These are phyloP conservation scores for Lachnellula hyalina DNA, from an alignment of 2,329 filamentous ascomycete genomes.

Conservation along the genomic window DNA sequence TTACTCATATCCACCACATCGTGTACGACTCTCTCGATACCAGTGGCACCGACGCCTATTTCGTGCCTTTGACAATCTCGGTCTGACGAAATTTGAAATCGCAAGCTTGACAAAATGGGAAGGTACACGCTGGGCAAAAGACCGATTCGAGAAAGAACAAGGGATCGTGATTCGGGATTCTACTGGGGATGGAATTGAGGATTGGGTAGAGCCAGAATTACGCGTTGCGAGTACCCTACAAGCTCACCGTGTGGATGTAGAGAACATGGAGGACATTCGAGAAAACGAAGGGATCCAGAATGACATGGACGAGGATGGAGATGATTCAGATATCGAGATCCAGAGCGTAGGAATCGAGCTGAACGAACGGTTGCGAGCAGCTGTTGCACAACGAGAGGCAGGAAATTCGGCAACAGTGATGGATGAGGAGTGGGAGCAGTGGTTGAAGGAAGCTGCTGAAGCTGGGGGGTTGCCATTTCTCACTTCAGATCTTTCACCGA, in stretches of 20 bases:
- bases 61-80: constrained; percentile 65
- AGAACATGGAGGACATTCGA: constrained; percentile 34
- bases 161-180: constrained; percentile 66
- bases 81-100: constrained; percentile 66
- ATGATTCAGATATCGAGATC: constrained; percentile 49
- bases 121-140: constrained; percentile 76
- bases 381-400: constrained; percentile 57
- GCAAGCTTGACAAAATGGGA: constrained; percentile 73
- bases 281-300: constrained; percentile 28
- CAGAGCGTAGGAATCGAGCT: constrained; percentile 56
- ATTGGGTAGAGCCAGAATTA: constrained; percentile 50
- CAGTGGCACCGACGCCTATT: constrained; percentile 73
- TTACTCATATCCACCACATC: constrained; percentile 68
- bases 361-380: constrained; percentile 60
- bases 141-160: constrained; percentile 72
- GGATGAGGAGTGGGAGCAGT: constrained; percentile 71
- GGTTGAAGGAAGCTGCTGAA: constrained; percentile 66
- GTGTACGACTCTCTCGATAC: constrained; percentile 72
- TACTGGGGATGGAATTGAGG: constrained; percentile 60
- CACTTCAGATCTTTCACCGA: constrained; percentile 30
- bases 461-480: constrained; percentile 50
- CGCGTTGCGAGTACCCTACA: constrained; percentile 15
- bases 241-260: constrained; percentile 19
- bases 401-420: constrained; percentile 54
- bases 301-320: constrained; percentile 36